These are phyloP conservation scores for Rhizoclosmatium globosum DNA, from an alignment of 192 early-diverging fungal genomes.

Conservation along the genomic window DNA sequence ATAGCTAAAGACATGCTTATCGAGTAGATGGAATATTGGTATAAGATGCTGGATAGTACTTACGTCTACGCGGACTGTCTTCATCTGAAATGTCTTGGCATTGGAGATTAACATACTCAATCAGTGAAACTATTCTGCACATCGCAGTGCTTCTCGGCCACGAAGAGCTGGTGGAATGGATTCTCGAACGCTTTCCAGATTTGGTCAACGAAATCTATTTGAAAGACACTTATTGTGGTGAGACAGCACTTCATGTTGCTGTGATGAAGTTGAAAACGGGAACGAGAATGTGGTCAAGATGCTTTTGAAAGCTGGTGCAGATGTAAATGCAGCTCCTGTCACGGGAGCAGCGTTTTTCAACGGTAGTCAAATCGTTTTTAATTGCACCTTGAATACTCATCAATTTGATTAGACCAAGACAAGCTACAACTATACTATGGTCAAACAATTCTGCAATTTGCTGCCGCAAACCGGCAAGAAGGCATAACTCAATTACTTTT, in stretches of 20 bases:
- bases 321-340: conserved; percentile 8
- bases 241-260: conserved; percentile 18
- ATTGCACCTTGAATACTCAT: not conserved
- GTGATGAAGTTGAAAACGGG: not conserved
- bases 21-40: too few species aligned
- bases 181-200: not conserved
- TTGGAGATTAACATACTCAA: too few species aligned
- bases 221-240: not conserved
- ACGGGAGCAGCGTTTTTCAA: conserved; percentile 10
- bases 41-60: too few species aligned
- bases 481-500: conserved; percentile 14
- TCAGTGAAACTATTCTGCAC: conserved; percentile 17
- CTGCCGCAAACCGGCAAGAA: conserved; percentile 1
- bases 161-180: conserved; percentile 8
- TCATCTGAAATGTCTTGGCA: too few species aligned
- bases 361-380: too few species aligned
- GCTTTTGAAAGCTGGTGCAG: not conserved
- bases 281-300: conserved; percentile 2
- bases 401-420: not conserved
- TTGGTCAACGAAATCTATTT: conserved; percentile 19
- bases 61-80: too few species aligned
- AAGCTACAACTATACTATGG: not conserved
- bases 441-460: conserved; percentile 24
- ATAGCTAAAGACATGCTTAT: too few species aligned
- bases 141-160: conserved; percentile 7